These are phyloP conservation scores for Trichophyton rubrum DNA, from an alignment of 2,329 filamentous ascomycete species.

Conservation along the genomic window DNA sequence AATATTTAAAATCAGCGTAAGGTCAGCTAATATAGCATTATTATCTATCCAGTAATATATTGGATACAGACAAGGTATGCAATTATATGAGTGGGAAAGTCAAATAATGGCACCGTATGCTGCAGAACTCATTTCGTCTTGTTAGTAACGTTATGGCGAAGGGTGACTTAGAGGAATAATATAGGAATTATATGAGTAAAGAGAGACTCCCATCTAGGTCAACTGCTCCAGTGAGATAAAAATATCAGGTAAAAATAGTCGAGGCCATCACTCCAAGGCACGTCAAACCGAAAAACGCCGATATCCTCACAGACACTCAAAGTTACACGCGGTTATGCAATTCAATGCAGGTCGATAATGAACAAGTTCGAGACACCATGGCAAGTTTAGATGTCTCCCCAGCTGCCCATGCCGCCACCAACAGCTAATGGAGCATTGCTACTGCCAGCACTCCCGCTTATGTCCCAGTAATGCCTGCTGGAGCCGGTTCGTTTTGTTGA, in stretches of 20 bases:
- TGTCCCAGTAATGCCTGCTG: constrained; percentile 82
- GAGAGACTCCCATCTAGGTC: not conserved
- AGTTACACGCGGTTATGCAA: not conserved
- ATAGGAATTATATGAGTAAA: not conserved
- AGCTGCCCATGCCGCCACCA: constrained; percentile 58
- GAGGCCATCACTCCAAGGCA: not conserved
- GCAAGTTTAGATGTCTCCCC: constrained; percentile 49
- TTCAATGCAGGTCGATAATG: not conserved
- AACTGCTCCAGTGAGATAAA: not conserved
- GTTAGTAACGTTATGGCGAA: not conserved
- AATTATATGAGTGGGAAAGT: not conserved
- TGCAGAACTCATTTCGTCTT: not conserved
- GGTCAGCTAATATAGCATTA: too few species aligned
- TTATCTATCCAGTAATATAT: too few species aligned
- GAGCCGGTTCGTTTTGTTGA: constrained; percentile 38
- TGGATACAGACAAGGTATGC: not conserved
- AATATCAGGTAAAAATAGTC: not conserved
- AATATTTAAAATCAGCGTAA: too few species aligned
- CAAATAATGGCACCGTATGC: not conserved
- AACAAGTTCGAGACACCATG: not conserved
- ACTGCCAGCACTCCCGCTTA: constrained; percentile 52
- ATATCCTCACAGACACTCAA: not conserved
- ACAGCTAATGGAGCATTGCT: constrained; percentile 57
- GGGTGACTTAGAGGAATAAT: not conserved
- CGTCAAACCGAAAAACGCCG: not conserved